Evolutionary conservation across 805 yeast genomes (phyloP), one percentile per base, ranked within the genome.

Genomic region (Cyberlindnera suaveolens): DNA sequence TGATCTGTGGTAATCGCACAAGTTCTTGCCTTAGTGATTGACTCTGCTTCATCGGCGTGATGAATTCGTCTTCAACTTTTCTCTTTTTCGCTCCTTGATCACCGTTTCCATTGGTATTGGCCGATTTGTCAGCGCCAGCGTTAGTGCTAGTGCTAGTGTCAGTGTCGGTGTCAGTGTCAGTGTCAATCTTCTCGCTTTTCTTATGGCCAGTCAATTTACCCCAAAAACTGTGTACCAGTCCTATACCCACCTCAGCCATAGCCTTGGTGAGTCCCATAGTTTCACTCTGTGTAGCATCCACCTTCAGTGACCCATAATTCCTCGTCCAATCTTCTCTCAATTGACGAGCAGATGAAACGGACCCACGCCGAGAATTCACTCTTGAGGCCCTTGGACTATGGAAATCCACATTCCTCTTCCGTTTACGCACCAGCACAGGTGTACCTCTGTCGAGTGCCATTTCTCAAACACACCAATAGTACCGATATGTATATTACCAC

Each of bases 211-310:
- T 29, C 27, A 27, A 18, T 26, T 30, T 38, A 9, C 30, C 34
- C 26, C 31, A n/a, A 13, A 34, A 19, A 14, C 29, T 17, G 5
- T 9, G n/a, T 6, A 38, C n/a, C 29, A 38, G 9, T 3, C 17
- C 31, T 31, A 26, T 19, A 13, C 35, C 40, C 23, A 18, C 20
- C 15, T 36, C 36, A 16, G 14, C 8, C n/a, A 23, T 36, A 9
- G 36, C 41, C 34, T n/a, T 39, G 14, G 33, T 16, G 27, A 39
- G 20, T 13, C 42, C 36, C 14, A 42, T 48, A 2, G 54, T 42
- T 30, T 53, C 57, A 13, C 40, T 43, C 27, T 40, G 38, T 9
- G 57, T 45, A 11, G 57, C 53, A 41, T 53, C 55, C 11, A 31
- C 18, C 13, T 15, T 18, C 11, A 23, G 27, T 3, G 27, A 23